These are phyloP conservation scores for Chlamydomonas schloesseri DNA, from an alignment of 139 green algal species.

Conservation along the genomic window DNA sequence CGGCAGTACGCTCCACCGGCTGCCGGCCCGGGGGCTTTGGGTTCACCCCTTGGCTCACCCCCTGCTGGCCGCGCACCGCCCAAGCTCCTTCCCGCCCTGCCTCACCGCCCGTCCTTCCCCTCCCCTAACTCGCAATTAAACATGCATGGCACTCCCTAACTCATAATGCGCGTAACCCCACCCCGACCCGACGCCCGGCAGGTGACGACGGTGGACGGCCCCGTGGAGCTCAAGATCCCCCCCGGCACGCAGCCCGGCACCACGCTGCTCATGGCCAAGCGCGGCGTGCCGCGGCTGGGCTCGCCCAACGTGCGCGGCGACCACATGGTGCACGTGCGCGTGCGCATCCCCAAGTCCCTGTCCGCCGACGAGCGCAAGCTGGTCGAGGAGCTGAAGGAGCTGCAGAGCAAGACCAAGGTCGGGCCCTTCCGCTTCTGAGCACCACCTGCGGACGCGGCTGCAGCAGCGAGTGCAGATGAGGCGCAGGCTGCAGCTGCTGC, in stretches of 20 bases:
- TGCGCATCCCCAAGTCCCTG: conserved; percentile 94
- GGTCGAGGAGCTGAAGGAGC: conserved; percentile 92
- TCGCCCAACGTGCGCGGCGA: conserved; percentile 83
- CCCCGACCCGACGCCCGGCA: conserved; percentile 5
- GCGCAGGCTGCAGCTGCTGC: too few relatives aligned
- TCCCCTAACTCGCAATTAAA: too few relatives aligned
- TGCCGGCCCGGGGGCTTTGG: too few relatives aligned
- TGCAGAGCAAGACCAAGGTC: conserved; percentile 65
- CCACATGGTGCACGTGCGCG: conserved; percentile 91
- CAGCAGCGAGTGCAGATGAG: too few relatives aligned
- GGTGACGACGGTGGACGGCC: conserved; percentile 92
- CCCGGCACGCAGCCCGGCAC: conserved; percentile 96
- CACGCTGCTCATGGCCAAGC: conserved; percentile 97
- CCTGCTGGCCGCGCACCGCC: too few relatives aligned
- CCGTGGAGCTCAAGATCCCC: conserved; percentile 98
- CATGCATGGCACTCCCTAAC: too few relatives aligned
- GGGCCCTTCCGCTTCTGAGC: conserved; percentile 66
- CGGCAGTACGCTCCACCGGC: too few relatives aligned
- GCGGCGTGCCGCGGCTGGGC: conserved; percentile 93
- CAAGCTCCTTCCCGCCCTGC: too few relatives aligned
- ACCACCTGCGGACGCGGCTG: too few relatives aligned
- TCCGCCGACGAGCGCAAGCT: conserved; percentile 89
- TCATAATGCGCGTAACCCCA: too few relatives aligned
- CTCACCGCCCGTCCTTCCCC: too few relatives aligned
- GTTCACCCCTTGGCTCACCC: too few relatives aligned